A percentile compares a stretch with the other conserved stretches of the same genome.
phyloP scores from a whole-genome alignment of 306 rosid species.

The Gastrolobium bilobum region DNA sequence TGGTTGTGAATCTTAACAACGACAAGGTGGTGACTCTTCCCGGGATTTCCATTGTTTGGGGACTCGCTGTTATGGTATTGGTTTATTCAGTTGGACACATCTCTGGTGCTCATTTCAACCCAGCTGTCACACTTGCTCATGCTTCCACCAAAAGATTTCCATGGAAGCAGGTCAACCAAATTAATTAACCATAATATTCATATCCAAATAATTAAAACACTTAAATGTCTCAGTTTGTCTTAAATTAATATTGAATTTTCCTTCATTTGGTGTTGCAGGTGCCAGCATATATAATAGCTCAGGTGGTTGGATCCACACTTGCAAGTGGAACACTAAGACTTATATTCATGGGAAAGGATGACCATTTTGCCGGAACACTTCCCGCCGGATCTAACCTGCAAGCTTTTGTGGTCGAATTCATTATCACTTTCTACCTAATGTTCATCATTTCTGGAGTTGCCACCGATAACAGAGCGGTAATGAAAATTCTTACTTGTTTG shows the following conservation, averaged over 20 bases:
- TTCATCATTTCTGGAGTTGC: conserved; percentile 82
- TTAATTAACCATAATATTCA: not conserved
- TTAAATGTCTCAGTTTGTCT: not conserved
- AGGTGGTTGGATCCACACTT: conserved; percentile 77
- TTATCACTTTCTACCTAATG: conserved; percentile 89
- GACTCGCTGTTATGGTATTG: conserved; percentile 74
- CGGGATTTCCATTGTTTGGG: conserved; percentile 78
- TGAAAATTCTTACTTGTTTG: not conserved
- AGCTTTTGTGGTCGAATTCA: conserved; percentile 77
- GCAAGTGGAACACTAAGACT: conserved; percentile 81
- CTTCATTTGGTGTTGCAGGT: conserved; percentile 54
- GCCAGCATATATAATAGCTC: conserved; percentile 68
- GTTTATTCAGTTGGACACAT: conserved; percentile 82
- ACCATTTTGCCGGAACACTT: conserved; percentile 69
- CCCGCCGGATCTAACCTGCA: conserved; percentile 67
- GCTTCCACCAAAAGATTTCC: conserved; percentile 74
- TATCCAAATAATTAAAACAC: too few species aligned
- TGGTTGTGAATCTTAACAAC: conserved; percentile 65
- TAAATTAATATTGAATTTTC: not conserved
- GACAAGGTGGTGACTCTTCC: conserved; percentile 63
- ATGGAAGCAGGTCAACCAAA: conserved; percentile 63
- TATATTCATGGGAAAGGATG: conserved; percentile 57
- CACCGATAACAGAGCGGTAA: conserved; percentile 86
- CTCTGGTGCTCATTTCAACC: conserved; percentile 94
- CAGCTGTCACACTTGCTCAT: conserved; percentile 86